Base-by-base conservation (phyloP, 768 basidiomycete genomes). In the Trametes sanguinea region DNA sequence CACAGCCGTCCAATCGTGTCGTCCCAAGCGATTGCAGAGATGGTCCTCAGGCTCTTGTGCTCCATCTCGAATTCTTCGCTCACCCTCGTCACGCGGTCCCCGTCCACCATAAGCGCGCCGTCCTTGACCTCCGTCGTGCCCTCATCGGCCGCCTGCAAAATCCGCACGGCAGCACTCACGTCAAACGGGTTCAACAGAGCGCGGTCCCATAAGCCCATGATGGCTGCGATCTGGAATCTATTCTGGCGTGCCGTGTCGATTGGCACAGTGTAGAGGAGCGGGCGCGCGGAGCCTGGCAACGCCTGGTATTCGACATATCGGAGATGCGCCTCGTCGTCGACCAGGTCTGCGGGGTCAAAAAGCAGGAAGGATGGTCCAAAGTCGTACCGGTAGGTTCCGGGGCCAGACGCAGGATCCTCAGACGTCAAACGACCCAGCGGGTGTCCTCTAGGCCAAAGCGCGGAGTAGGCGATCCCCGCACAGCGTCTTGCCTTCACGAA, bases 1-100 rank as follows among this genome's bases (percentile, higher is more conserved):
- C 83, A 84, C 16, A 88, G 75, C 37, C 86, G 77, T 5, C 86
- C 87, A 14, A 82, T 84, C 30, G 78, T 76, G 69, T 89, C 87
- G 63, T 90, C 88, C 84, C 85, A 90, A 6, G 83, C 76, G 42
- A 88, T 79, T 13, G 82, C 77, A 22, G 74, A 73, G 43, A 86
- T 68, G 5, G 79, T 51, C 1, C 22, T 14, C 61, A 60, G 30
- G 54, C 57, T 62, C 65, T 57, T 22, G 27, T 46, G 9, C 61
- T 40, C 16, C 57, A 61, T 42, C 6, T 54, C 29, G 16, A 56
- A 6, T 6, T 37, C 30, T 9, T 40, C 35, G 30, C 44, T 13
- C 45, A 56, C 42, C 27, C 16, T 22, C 45, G 17, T n/a, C 29
- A 30, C 17, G 13, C 22, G 42, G 30, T 33, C 48, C 11, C 14